These are phyloP conservation scores for Gnaphalium uliginosum DNA, from an alignment of 129 eudicot species.

Conservation along the genomic window DNA sequence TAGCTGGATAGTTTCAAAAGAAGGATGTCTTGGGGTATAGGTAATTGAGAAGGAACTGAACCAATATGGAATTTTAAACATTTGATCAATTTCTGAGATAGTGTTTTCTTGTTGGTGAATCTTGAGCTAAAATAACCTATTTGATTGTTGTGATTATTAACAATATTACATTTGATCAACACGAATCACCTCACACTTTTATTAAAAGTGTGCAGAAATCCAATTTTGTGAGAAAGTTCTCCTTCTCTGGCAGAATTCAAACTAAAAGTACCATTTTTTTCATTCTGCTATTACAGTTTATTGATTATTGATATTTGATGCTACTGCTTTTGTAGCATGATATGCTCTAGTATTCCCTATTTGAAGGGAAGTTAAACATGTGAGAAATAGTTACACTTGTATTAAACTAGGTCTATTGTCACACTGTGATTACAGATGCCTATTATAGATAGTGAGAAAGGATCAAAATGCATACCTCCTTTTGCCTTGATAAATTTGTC, in stretches of 20 bases:
- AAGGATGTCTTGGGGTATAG: background rate
- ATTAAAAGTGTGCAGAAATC: background rate
- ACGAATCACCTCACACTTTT: background rate
- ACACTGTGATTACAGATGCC: background rate
- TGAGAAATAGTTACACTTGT: background rate
- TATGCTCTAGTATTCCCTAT: background rate
- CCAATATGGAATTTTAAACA: background rate
- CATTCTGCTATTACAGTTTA: background rate
- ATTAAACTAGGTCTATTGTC: background rate
- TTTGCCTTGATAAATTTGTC: slow-evolving; percentile 83
- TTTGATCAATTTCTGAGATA: background rate
- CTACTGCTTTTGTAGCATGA: background rate
- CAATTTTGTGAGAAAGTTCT: background rate
- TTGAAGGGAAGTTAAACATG: slow-evolving; percentile 16
- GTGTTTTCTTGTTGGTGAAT: background rate
- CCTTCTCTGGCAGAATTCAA: slow-evolving; percentile 1
- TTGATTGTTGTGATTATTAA: background rate
- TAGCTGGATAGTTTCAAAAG: background rate
- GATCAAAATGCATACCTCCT: slow-evolving; percentile 54
- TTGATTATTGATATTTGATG: too few species aligned
- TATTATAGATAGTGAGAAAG: background rate
- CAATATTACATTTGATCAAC: background rate
- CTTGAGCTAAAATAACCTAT: background rate
- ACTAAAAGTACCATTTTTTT: background rate
- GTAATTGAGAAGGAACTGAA: background rate